Percentiles rank a stretch among this genome's conserved stretches.
These are phyloP conservation scores for Trichoderma virens DNA, from an alignment of 495 filamentous ascomycete genomes.

Conservation along the genomic window DNA sequence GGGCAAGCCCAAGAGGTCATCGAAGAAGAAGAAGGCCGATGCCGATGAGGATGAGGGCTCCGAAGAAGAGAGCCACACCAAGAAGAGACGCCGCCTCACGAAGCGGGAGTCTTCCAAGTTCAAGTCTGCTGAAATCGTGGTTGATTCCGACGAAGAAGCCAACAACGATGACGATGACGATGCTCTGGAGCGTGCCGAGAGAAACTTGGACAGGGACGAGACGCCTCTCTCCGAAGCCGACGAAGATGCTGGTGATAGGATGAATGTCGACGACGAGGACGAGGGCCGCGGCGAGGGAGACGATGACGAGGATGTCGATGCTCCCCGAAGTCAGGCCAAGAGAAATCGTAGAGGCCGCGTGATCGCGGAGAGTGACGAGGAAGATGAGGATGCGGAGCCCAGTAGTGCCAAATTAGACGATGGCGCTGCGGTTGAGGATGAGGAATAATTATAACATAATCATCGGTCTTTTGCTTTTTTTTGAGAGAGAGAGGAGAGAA, in stretches of 20 bases:
- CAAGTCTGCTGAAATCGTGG: conserved; percentile 74
- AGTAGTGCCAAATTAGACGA: background rate
- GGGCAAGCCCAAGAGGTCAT: conserved; percentile 33
- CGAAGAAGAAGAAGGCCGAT: conserved; percentile 63
- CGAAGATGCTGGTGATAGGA: conserved; percentile 16
- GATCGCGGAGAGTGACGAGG: conserved; percentile 41
- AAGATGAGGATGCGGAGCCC: conserved; percentile 22
- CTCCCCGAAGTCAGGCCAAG: conserved; percentile 23
- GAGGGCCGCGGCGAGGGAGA: conserved; percentile 33
- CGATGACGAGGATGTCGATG: conserved; percentile 32
- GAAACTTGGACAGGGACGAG: conserved; percentile 25
- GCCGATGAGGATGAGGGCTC: conserved; percentile 46
- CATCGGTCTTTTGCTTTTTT: background rate
- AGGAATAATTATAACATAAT: conserved; percentile 2
- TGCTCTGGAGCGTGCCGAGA: conserved; percentile 36
- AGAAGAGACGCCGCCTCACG: conserved; percentile 54
- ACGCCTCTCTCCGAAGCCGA: conserved; percentile 20
- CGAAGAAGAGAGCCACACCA: conserved; percentile 43
- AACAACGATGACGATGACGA: conserved; percentile 31
- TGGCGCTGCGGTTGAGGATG: conserved; percentile 11
- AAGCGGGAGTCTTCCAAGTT: conserved; percentile 53
- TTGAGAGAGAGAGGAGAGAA: background rate
- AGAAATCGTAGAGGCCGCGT: conserved; percentile 30
- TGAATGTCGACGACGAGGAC: conserved; percentile 20
- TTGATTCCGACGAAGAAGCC: conserved; percentile 51